A percentile compares a stretch with the other conserved stretches of the same genome.
Conservation (phyloP, 2,329 filamentous ascomycete species). For the Colletotrichum neosansevieriae region DNA sequence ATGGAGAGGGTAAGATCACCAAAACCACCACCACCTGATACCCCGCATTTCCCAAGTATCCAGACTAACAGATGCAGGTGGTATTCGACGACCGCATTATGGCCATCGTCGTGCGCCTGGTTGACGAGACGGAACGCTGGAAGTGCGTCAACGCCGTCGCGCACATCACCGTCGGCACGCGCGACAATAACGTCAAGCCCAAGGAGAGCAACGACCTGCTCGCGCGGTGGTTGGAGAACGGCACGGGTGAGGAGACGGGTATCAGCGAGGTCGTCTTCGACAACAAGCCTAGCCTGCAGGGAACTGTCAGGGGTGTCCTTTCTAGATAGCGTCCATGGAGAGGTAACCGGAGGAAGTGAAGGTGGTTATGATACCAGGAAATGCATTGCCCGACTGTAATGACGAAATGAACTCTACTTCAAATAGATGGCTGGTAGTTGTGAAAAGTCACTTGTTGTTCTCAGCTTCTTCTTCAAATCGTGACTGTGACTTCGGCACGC, state of each 20-base stretch:
- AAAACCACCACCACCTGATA: not conserved
- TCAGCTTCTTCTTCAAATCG: not conserved
- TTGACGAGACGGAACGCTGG: conserved; percentile 68
- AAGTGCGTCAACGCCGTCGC: conserved; percentile 81
- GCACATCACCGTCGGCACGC: conserved; percentile 92
- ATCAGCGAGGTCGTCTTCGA: conserved; percentile 64
- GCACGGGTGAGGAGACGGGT: conserved; percentile 56
- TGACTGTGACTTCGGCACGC: not conserved
- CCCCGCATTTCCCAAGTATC: not conserved
- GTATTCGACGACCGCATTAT: conserved; percentile 91
- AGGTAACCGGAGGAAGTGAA: not conserved
- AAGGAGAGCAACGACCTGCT: conserved; percentile 94
- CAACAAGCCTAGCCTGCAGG: conserved; percentile 60
- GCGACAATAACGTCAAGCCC: conserved; percentile 80
- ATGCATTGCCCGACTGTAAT: not conserved
- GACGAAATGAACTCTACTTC: conserved; percentile 7
- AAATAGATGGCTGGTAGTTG: not conserved
- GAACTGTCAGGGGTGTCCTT: conserved; percentile 61
- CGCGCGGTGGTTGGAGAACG: conserved; percentile 76
- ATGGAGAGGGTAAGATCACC: conserved; percentile 66
- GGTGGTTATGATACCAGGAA: not conserved
- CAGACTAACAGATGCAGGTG: conserved; percentile 57
- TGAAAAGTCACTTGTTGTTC: not conserved
- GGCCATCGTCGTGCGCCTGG: conserved; percentile 86
- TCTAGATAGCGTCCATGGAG: conserved; percentile 53